These are phyloP conservation scores for Claviceps capensis DNA, from an alignment of 2,329 filamentous ascomycete species.

Conservation along the genomic window DNA sequence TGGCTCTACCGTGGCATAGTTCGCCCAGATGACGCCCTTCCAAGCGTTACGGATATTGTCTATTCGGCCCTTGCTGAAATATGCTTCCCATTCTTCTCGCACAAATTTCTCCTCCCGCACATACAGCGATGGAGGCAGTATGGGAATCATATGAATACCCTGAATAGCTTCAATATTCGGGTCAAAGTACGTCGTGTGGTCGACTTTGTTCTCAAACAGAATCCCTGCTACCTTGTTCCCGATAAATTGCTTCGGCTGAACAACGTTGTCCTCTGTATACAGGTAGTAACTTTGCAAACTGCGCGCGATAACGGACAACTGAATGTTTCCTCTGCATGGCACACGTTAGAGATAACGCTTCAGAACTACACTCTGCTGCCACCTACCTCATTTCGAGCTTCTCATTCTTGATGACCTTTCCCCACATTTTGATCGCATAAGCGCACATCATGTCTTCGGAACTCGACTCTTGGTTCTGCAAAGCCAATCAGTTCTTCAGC, in stretches of 20 bases:
- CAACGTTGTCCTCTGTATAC: slow-evolving; percentile 53
- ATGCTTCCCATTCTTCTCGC: slow-evolving; percentile 65
- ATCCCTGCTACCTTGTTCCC: slow-evolving; percentile 61
- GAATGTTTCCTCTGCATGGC: slow-evolving; percentile 53
- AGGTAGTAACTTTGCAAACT: slow-evolving; percentile 72
- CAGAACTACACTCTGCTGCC: background rate
- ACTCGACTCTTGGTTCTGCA: slow-evolving; percentile 62
- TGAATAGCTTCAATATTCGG: slow-evolving; percentile 55
- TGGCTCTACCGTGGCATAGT: slow-evolving; percentile 66
- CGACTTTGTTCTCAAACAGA: slow-evolving; percentile 88
- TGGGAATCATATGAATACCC: slow-evolving; percentile 74
- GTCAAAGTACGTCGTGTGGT: slow-evolving; percentile 87
- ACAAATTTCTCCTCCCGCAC: slow-evolving; percentile 59
- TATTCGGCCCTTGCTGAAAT: slow-evolving; percentile 56
- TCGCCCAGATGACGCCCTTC: slow-evolving; percentile 74
- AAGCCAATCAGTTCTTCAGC: slow-evolving; percentile 1
- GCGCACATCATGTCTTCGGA: slow-evolving; percentile 82
- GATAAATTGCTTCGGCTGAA: slow-evolving; percentile 63
- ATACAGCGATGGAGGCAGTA: slow-evolving; percentile 54
- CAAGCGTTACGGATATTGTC: slow-evolving; percentile 60
- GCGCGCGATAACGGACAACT: slow-evolving; percentile 65
- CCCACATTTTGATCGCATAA: slow-evolving; percentile 93
- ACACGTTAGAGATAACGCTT: background rate
- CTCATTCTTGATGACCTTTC: slow-evolving; percentile 56
- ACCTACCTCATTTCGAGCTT: slow-evolving; percentile 61